A percentile compares a stretch with the other conserved stretches of the same genome.
phyloP scores from a whole-genome alignment of 495 filamentous ascomycete species.

The Barbatosphaeria neglecta region DNA sequence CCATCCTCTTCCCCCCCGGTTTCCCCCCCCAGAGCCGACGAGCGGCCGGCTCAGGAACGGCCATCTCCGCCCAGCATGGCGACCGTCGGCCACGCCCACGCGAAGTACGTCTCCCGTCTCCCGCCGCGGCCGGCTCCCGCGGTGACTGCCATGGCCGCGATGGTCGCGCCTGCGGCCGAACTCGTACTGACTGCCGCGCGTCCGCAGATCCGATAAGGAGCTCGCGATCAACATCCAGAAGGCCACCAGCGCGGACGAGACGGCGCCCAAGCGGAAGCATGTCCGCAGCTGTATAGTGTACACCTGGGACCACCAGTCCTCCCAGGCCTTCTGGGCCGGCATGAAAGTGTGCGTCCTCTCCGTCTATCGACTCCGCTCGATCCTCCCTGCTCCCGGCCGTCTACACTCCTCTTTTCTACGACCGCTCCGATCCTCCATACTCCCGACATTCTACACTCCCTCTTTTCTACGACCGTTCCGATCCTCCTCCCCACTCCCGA shows the following conservation, averaged over 20 bases:
- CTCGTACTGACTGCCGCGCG: too few relatives aligned
- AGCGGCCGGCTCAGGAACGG: not conserved
- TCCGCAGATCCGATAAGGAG: slow-evolving; percentile 73
- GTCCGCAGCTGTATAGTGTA: slow-evolving; percentile 96
- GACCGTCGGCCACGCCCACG: not conserved
- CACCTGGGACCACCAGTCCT: slow-evolving; percentile 99
- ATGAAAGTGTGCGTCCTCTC: slow-evolving; percentile 79
- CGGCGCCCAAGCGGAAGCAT: slow-evolving; percentile 97
- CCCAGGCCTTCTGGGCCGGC: slow-evolving; percentile 88
- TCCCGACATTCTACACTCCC: too few relatives aligned
- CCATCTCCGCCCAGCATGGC: not conserved
- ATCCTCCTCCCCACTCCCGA: too few relatives aligned
- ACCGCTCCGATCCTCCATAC: too few relatives aligned
- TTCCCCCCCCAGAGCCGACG: not conserved
- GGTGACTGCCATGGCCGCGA: not conserved
- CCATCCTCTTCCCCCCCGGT: too few relatives aligned
- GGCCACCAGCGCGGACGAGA: slow-evolving; percentile 90
- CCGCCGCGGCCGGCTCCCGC: not conserved
- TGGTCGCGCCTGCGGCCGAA: too few relatives aligned
- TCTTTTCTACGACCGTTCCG: too few relatives aligned
- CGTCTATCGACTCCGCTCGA: not conserved
- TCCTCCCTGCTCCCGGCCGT: not conserved
- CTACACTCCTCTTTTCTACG: not conserved
- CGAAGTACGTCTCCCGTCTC: not conserved
- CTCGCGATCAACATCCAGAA: slow-evolving; percentile 93